Evolutionary conservation across 306 rosid genomes (phyloP), one percentile per base, ranked within the genome.

Genomic region (Sesbania bispinosa): DNA sequence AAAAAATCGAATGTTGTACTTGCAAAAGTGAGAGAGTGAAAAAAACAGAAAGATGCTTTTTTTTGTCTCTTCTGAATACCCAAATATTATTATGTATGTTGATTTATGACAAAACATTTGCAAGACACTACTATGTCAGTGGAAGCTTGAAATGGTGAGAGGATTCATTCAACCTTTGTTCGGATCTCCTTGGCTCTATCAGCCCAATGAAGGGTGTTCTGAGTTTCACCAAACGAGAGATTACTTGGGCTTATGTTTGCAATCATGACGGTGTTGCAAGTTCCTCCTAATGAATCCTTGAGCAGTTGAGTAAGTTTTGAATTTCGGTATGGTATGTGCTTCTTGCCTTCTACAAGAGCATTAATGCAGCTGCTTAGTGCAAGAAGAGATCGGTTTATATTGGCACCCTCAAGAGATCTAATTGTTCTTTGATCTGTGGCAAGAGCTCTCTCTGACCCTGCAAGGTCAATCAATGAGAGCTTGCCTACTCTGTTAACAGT

Each of bases 401-500:
- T 93, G 63, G 98, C 98, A 71, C 98, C 98, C 73, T 93, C 98
- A 0, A 90, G 87, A 79, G 98, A 93, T 80, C 97, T 84, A 63
- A 83, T 60, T 61, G 98, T 93, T 78, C 98, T 88, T 72, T 90
- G 97, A 77, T 93, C 96, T 1, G 96, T 93, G 76, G 96, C 98
- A 77, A 90, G 92, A 18, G 97, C 92, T 83, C 98, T 90, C 84
- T 93, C 98, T 19, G 97, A 93, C 51, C 98, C 97, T 23, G 97
- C 98, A 71, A 93, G 97, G 87, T 93, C 97, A 71, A 93, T 85
- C 59, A 90, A 64, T 36, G 97, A 93, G 69, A 93, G 97, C 87
- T 93, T 93, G 26, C 98, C 98, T 39, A 85, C 82, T 55, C 83
- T 80, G 70, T 81, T 87, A 23, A 84, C 67, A 10, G 90, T 82